Evolutionary conservation across 1,139 yeast species (phyloP).

Genomic region (Magnusiomyces fungicola): DNA sequence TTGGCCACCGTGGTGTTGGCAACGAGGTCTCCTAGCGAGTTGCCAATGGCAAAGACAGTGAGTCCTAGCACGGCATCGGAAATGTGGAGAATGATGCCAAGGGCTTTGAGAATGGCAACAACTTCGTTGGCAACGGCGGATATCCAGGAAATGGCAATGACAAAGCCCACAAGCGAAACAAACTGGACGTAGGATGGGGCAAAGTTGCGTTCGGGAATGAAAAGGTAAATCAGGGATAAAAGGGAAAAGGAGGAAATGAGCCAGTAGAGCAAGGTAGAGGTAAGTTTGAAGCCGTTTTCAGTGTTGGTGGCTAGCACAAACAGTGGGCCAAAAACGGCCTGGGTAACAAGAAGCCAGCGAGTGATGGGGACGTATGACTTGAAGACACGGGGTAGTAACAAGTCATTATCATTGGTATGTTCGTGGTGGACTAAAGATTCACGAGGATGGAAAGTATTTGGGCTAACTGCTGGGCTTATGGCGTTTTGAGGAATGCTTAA

Average conservation of each 20-base stretch:
- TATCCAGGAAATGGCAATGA: conserved; percentile 64
- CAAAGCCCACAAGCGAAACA: conserved; percentile 47
- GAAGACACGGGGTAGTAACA: neutral
- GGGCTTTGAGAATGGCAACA: conserved; percentile 56
- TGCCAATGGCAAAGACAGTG: conserved; percentile 87
- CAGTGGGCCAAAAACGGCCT: conserved; percentile 15
- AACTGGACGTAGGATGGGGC: conserved; percentile 16
- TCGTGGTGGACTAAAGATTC: neutral
- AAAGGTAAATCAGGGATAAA: conserved; percentile 11
- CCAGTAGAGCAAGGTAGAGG: neutral
- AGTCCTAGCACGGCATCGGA: conserved; percentile 78
- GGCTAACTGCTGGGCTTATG: neutral
- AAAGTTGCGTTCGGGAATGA: conserved; percentile 7
- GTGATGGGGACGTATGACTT: conserved; percentile 9
- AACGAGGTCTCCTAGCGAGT: conserved; percentile 82
- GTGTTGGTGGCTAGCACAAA: conserved; percentile 12
- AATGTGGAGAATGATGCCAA: conserved; percentile 53
- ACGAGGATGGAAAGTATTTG: neutral
- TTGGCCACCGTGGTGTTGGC: conserved; percentile 77
- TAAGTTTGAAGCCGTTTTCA: conserved; percentile 5
- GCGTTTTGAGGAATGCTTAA: neutral
- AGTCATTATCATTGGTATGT: neutral
- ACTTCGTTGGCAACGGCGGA: conserved; percentile 71
- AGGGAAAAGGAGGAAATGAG: conserved; percentile 6
- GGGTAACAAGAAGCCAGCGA: conserved; percentile 12